Evolutionary conservation across 1,284 basidiomycete species (phyloP).

Genomic region (Ustilago xerochloae): DNA sequence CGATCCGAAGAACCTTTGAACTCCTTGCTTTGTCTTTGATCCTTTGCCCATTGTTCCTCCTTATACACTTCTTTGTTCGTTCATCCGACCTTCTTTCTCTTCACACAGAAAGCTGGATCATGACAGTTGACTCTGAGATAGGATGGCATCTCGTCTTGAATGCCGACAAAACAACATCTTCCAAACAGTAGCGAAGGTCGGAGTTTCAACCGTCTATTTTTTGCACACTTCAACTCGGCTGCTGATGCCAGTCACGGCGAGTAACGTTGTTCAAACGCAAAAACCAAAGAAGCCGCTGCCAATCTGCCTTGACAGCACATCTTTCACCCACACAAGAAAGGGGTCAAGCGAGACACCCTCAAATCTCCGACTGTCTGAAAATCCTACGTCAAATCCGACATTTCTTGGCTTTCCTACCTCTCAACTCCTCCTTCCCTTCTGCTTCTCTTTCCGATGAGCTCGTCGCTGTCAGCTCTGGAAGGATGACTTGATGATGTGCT

Average conservation of each 20-base stretch:
- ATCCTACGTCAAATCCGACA: neutral
- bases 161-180: neutral
- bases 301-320: neutral
- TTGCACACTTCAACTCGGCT: neutral
- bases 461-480: neutral
- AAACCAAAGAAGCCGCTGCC: neutral
- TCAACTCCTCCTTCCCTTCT: neutral
- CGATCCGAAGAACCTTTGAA: neutral
- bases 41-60: neutral
- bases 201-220: slow-evolving; percentile 1
- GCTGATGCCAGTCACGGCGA: neutral
- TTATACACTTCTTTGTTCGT: neutral
- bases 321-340: neutral
- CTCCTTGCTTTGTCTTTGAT: neutral
- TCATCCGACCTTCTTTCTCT: neutral
- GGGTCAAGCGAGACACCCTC: slow-evolving; percentile 10
- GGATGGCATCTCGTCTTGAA: neutral
- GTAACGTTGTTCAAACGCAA: neutral
- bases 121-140: too few relatives aligned
- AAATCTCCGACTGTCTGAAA: neutral
- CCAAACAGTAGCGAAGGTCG: neutral
- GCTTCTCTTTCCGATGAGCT: neutral
- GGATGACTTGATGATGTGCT: neutral
- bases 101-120: neutral
- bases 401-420: neutral